Evolutionary conservation across 305 asterid genomes (phyloP).

Genomic region (Andrographis paniculata): DNA sequence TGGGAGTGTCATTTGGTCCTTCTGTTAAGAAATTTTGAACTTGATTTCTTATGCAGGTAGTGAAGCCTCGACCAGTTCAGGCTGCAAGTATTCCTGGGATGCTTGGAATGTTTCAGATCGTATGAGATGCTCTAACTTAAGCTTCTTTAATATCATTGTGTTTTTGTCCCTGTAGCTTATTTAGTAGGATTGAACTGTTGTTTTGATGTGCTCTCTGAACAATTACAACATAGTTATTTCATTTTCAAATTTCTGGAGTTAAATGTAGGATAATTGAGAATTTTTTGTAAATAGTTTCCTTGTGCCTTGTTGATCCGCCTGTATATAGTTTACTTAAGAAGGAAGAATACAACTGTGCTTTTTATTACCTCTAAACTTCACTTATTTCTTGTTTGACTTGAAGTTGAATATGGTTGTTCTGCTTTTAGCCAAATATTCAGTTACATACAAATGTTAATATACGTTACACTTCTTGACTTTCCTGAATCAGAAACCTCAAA

Average conservation of each 20-base stretch:
- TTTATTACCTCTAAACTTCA: background rate
- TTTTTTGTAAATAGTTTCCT: no score
- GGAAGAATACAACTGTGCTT: background rate
- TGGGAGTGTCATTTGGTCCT: background rate
- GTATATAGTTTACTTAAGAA: background rate
- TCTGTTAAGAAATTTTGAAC: background rate
- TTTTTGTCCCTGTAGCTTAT: conserved; percentile 1
- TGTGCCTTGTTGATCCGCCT: background rate
- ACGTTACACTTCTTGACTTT: background rate
- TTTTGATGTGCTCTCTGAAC: conserved; percentile 9
- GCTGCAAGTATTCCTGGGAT: conserved; percentile 99
- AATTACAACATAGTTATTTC: conserved; percentile 3
- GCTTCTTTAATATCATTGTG: conserved; percentile 1
- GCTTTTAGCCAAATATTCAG: background rate
- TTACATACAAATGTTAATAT: background rate
- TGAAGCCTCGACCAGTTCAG: conserved; percentile 93
- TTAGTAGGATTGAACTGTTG: no score
- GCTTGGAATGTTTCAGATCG: conserved; percentile 98
- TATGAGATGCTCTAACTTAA: conserved; percentile 27
- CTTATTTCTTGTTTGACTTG: background rate
- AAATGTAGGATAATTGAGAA: background rate
- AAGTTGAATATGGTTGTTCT: background rate
- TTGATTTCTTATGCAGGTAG: conserved; percentile 44
- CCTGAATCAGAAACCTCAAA: background rate
- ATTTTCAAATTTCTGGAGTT: conserved; percentile 3